Evolutionary conservation across 176 grass and related monocot genomes (phyloP).

Genomic region (Carex littledalei): DNA sequence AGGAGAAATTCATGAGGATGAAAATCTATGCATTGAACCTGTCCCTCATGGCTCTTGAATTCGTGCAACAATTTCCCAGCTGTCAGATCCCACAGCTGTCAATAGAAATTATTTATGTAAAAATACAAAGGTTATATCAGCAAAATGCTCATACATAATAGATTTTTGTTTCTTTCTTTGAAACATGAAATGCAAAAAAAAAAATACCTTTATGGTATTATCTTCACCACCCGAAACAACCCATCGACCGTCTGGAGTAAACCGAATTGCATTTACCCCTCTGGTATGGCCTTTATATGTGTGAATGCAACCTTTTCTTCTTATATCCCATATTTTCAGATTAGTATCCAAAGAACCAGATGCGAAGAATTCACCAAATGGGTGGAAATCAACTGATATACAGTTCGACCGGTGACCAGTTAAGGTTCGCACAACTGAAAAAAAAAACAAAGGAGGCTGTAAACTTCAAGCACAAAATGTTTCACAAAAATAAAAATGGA

Average conservation of each 20-base stretch:
- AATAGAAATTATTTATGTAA: slow-evolving; percentile 20
- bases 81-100: slow-evolving; percentile 90
- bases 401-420: slow-evolving; percentile 89
- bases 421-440: slow-evolving; percentile 79
- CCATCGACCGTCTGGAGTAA: slow-evolving; percentile 94
- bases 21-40: slow-evolving; percentile 98
- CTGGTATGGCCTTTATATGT: slow-evolving; percentile 92
- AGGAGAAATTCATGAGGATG: slow-evolving; percentile 92
- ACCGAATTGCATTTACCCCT: slow-evolving; percentile 92
- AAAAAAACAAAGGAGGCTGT: neutral
- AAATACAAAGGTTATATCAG: neutral
- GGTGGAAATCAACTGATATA: slow-evolving; percentile 95
- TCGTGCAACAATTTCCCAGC: slow-evolving; percentile 94
- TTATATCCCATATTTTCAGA: slow-evolving; percentile 96
- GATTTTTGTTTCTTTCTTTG: neutral
- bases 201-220: slow-evolving; percentile 79
- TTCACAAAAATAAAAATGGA: neutral
- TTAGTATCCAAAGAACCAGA: slow-evolving; percentile 95
- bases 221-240: slow-evolving; percentile 97
- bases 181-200: neutral
- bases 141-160: neutral
- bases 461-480: slow-evolving; percentile 4
- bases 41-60: slow-evolving; percentile 88
- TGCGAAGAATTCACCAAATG: slow-evolving; percentile 93
- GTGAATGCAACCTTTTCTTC: slow-evolving; percentile 89